Percentiles rank a stretch among this genome's conserved stretches.
Evolutionary conservation across 2,329 filamentous ascomycete species (phyloP).

Genomic region (Monosporascus sp.): DNA sequence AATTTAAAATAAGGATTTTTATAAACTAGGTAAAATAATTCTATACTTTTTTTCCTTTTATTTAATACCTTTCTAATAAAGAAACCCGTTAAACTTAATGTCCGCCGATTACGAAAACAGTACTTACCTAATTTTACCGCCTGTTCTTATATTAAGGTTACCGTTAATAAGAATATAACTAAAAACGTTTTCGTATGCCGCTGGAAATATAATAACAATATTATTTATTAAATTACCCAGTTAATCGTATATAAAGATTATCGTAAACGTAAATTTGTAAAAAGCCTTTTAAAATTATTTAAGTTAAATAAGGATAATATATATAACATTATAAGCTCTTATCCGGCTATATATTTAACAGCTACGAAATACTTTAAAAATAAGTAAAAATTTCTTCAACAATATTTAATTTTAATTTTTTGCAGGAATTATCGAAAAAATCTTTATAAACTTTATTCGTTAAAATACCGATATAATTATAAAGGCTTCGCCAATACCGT

Average conservation of each 20-base stretch:
- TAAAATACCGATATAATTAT: conserved; percentile 27
- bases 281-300: conserved; percentile 26
- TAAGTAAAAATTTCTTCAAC: conserved; percentile 8
- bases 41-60: neutral
- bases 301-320: conserved; percentile 25
- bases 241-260: conserved; percentile 32
- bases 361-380: conserved; percentile 26
- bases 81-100: conserved; percentile 11
- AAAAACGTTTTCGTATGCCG: conserved; percentile 32
- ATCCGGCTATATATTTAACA: conserved; percentile 31
- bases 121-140: conserved; percentile 20
- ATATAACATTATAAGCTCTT: conserved; percentile 36
- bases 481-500: conserved; percentile 29
- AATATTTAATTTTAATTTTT: neutral
- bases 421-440: conserved; percentile 4
- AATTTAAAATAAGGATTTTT: conserved; percentile 9
- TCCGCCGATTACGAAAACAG: conserved; percentile 30
- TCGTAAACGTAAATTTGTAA: conserved; percentile 31
- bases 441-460: conserved; percentile 4
- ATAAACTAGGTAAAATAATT: conserved; percentile 8
- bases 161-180: conserved; percentile 26
- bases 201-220: conserved; percentile 25
- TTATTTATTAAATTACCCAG: conserved; percentile 37
- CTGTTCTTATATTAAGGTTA: conserved; percentile 27
- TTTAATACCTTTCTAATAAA: conserved; percentile 5